phyloP scores from a whole-genome alignment of 805 yeast genomes.

The Suhomyces emberorum region DNA sequence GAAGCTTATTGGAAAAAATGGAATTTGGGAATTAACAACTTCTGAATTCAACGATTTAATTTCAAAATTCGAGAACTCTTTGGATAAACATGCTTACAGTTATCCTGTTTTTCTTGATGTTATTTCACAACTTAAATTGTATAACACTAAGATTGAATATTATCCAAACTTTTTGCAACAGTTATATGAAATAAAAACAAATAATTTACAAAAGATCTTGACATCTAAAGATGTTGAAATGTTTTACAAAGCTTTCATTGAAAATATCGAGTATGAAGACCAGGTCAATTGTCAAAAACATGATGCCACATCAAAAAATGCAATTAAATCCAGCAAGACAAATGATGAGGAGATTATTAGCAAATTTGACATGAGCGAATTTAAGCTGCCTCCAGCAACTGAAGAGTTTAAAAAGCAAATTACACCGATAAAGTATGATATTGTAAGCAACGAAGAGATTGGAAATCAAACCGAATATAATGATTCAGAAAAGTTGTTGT shows the following conservation, averaged over 20 bases:
- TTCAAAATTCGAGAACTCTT: conserved; percentile 2
- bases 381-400: too few relatives aligned
- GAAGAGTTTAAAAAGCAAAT: too few relatives aligned
- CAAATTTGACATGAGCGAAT: conserved; percentile 20
- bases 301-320: too few relatives aligned
- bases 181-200: conserved; percentile 13
- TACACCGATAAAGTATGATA: too few relatives aligned
- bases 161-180: conserved; percentile 20
- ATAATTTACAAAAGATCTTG: conserved; percentile 7
- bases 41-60: conserved; percentile 12
- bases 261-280: conserved; percentile 14
- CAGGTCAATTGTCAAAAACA: not conserved
- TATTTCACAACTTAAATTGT: conserved; percentile 12
- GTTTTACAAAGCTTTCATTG: conserved; percentile 18
- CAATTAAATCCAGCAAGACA: too few relatives aligned
- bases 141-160: conserved; percentile 16
- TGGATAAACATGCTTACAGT: conserved; percentile 7
- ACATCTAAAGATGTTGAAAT: conserved; percentile 14
- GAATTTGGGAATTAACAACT: conserved; percentile 13
- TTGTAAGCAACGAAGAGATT: too few relatives aligned
- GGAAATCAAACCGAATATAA: conserved; percentile 9
- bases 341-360: conserved; percentile 3
- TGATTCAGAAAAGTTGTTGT: conserved; percentile 17
- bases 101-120: conserved; percentile 11
- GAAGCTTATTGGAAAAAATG: conserved; percentile 4